Evolutionary conservation across 2,329 filamentous ascomycete genomes (phyloP).

Genomic region (Iodosphaeria phyllophila): DNA sequence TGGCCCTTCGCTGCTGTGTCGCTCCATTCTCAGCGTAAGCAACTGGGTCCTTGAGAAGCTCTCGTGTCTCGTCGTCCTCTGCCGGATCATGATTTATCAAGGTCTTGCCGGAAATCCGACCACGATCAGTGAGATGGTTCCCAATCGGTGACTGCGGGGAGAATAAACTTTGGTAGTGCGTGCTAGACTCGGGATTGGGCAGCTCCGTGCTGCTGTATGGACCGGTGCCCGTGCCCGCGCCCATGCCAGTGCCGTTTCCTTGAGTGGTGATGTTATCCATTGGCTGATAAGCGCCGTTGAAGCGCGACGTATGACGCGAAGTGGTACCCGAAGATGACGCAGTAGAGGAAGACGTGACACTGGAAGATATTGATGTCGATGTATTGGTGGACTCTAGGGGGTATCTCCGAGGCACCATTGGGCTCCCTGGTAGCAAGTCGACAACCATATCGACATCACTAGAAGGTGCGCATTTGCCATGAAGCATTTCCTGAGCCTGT

Average conservation of each 20-base stretch:
- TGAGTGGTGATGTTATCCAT: constrained; percentile 44
- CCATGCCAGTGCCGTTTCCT: constrained; percentile 21
- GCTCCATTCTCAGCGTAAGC: constrained; percentile 57
- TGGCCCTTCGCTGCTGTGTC: constrained; percentile 41
- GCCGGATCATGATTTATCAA: constrained; percentile 52
- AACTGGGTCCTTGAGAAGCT: constrained; percentile 53
- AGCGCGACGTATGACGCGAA: constrained; percentile 36
- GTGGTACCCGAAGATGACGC: constrained; percentile 27
- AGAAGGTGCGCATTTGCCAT: constrained; percentile 33
- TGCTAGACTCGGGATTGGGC: constrained; percentile 32
- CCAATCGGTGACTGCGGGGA: constrained; percentile 57
- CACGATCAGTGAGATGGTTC: constrained; percentile 44
- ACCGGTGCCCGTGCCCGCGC: not conserved
- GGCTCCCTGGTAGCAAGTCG: constrained; percentile 31
- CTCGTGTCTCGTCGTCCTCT: constrained; percentile 52
- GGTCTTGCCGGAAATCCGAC: constrained; percentile 46
- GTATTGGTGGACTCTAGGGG: constrained; percentile 11
- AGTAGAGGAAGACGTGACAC: constrained; percentile 20
- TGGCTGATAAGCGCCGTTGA: constrained; percentile 41
- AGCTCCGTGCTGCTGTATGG: constrained; percentile 35
- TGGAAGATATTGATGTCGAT: constrained; percentile 18
- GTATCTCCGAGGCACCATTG: constrained; percentile 24
- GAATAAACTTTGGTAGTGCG: constrained; percentile 44
- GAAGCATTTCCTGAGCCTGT: constrained; percentile 36
- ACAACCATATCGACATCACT: constrained; percentile 39